phyloP scores from a whole-genome alignment of 352 stramenopile species.

The Saprolegnia diclina region DNA sequence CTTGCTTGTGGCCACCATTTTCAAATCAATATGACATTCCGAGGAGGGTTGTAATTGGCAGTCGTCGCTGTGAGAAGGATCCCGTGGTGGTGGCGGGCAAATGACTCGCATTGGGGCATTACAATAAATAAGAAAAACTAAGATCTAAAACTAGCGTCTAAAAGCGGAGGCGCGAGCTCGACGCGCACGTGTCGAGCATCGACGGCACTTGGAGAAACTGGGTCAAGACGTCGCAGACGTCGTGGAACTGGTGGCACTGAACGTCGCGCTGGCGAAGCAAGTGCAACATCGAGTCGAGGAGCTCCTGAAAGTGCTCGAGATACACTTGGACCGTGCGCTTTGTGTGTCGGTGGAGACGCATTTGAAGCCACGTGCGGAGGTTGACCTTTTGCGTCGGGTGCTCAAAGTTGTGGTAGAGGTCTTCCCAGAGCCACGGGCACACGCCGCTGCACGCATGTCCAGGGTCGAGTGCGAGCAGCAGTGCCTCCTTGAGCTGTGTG shows the following conservation, averaged over 20 bases:
- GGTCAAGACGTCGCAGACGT: neutral
- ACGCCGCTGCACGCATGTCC: neutral
- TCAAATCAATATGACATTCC: no score
- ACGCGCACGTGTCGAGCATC: no score
- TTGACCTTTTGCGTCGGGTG: neutral
- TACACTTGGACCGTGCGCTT: neutral
- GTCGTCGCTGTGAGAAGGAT: no score
- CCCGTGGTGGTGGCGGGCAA: no score
- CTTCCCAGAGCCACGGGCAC: slow-evolving; percentile 13
- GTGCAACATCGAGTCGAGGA: neutral
- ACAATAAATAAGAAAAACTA: no score
- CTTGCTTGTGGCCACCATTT: no score
- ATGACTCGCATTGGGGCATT: no score
- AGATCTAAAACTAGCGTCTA: no score
- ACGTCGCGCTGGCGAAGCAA: neutral
- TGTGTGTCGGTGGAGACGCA: neutral
- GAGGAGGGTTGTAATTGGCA: no score
- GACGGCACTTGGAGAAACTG: neutral
- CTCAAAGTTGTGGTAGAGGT: slow-evolving; percentile 7
- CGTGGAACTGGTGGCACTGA: neutral
- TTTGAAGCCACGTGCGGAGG: neutral
- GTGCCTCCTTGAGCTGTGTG: neutral
- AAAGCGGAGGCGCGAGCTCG: no score
- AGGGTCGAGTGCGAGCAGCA: neutral
- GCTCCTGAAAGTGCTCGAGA: slow-evolving; percentile 8